A percentile compares a stretch with the other conserved stretches of the same genome.
Conservation (phyloP, 495 filamentous ascomycete species). For the Copromyces sp. region DNA sequence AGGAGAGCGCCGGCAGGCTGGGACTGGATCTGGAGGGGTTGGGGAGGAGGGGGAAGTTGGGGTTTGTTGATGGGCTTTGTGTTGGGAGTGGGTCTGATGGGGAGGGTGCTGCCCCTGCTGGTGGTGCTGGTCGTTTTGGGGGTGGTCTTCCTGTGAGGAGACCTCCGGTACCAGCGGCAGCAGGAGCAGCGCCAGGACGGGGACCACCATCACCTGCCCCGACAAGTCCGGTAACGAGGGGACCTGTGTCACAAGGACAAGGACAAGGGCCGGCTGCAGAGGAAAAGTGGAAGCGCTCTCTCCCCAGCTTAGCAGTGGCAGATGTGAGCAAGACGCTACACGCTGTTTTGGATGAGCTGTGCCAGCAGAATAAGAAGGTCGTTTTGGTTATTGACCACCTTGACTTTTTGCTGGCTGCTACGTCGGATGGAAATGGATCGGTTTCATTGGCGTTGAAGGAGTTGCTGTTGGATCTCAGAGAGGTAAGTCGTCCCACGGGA, state of each 20-base stretch:
- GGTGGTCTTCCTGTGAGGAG: background rate
- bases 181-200: background rate
- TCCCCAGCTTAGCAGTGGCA: slow-evolving; percentile 2
- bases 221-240: background rate
- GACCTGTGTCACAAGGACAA: background rate
- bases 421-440: slow-evolving; percentile 17
- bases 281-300: slow-evolving; percentile 1
- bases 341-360: slow-evolving; percentile 22
- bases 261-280: background rate
- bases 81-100: background rate
- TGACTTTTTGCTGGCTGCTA: slow-evolving; percentile 45
- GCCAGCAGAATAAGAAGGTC: slow-evolving; percentile 16
- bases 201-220: background rate
- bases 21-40: slow-evolving; percentile 62
- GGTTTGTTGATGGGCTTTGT: slow-evolving; percentile 64
- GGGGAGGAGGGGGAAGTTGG: slow-evolving; percentile 45
- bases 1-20: slow-evolving; percentile 47
- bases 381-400: slow-evolving; percentile 46
- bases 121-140: background rate
- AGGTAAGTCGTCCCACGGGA: slow-evolving; percentile 31
- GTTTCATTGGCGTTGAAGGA: slow-evolving; percentile 25
- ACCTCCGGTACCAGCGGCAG: background rate
- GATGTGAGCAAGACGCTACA: slow-evolving; percentile 20
- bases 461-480: slow-evolving; percentile 40
- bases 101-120: background rate